A percentile compares a stretch with the other conserved stretches of the same genome.
These are phyloP conservation scores for Luvunga scandens DNA, from an alignment of 345 rosid species.

Conservation along the genomic window DNA sequence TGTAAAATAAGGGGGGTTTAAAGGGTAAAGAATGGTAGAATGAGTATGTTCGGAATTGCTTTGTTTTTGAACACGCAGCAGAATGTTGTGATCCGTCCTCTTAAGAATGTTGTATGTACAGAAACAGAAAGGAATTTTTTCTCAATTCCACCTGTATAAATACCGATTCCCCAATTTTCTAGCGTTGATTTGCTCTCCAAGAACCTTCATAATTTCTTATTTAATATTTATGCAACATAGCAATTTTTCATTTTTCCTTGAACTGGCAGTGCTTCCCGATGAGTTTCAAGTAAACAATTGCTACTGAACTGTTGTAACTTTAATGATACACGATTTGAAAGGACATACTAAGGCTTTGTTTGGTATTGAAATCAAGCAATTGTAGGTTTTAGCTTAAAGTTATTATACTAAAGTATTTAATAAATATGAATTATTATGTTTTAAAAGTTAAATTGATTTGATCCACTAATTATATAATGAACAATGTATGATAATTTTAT, in stretches of 20 bases:
- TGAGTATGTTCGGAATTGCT: conserved; percentile 22
- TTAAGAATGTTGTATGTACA: conserved; percentile 23
- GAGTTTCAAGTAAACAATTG: too few relatives aligned
- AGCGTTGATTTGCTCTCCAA: background rate
- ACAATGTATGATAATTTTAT: too few relatives aligned
- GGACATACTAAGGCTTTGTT: rapidly evolving
- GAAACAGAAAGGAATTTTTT: conserved; percentile 19
- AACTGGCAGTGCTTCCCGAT: too few relatives aligned
- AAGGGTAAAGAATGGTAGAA: conserved; percentile 17
- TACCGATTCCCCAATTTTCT: background rate
- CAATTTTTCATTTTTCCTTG: too few relatives aligned
- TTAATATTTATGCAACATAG: too few relatives aligned
- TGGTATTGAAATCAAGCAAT: rapidly evolving
- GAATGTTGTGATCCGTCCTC: conserved; percentile 20
- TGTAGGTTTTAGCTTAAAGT: too few relatives aligned
- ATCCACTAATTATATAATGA: too few relatives aligned
- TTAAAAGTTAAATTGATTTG: too few relatives aligned
- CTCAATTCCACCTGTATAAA: background rate
- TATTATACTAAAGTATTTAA: too few relatives aligned
- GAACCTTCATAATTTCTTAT: background rate
- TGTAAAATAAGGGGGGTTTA: conserved; percentile 49
- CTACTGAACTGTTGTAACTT: too few relatives aligned
- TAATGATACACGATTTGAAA: too few relatives aligned
- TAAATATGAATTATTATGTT: rapidly evolving
- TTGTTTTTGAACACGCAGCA: conserved; percentile 22